These are phyloP conservation scores for Saccharomycopsis babjevae DNA, from an alignment of 805 yeast genomes.

Conservation along the genomic window DNA sequence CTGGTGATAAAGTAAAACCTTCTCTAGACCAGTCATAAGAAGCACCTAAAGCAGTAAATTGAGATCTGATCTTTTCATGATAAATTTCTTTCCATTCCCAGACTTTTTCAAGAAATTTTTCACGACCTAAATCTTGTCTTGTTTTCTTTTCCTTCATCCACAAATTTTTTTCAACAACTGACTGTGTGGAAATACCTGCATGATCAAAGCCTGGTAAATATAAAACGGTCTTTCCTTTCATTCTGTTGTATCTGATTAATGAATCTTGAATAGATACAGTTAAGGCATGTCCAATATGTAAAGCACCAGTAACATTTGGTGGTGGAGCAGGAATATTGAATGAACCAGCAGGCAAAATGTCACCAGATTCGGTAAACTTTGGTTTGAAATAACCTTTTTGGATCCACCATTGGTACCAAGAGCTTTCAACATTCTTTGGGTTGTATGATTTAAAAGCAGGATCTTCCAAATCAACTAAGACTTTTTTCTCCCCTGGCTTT, in stretches of 20 bases:
- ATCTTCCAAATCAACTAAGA: constrained; percentile 77
- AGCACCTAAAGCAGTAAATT: constrained; percentile 83
- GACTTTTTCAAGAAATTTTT: constrained; percentile 73
- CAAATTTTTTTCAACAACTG: constrained; percentile 92
- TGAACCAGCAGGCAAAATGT: constrained; percentile 67
- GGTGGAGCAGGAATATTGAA: constrained; percentile 98
- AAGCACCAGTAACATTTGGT: constrained; percentile 97
- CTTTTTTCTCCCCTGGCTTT: constrained; percentile 82
- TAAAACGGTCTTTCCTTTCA: constrained; percentile 91
- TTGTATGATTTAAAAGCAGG: constrained; percentile 90
- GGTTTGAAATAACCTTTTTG: constrained; percentile 83
- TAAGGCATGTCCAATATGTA: constrained; percentile 97
- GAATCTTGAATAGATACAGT: constrained; percentile 93
- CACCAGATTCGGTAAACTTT: constrained; percentile 64
- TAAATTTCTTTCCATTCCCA: constrained; percentile 99
- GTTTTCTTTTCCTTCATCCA: constrained; percentile 84
- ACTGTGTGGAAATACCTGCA: constrained; percentile 98
- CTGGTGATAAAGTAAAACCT: constrained; percentile 83
- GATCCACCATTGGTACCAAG: constrained; percentile 98
- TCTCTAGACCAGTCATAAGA: constrained; percentile 95
- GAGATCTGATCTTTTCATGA: constrained; percentile 75
- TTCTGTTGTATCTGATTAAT: constrained; percentile 85
- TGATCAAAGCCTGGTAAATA: constrained; percentile 97
- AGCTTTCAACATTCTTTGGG: constrained; percentile 86
- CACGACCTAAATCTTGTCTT: constrained; percentile 93